Conservation (phyloP, 2,329 filamentous ascomycete species). For the Aspergillus pseudonomiae region DNA sequence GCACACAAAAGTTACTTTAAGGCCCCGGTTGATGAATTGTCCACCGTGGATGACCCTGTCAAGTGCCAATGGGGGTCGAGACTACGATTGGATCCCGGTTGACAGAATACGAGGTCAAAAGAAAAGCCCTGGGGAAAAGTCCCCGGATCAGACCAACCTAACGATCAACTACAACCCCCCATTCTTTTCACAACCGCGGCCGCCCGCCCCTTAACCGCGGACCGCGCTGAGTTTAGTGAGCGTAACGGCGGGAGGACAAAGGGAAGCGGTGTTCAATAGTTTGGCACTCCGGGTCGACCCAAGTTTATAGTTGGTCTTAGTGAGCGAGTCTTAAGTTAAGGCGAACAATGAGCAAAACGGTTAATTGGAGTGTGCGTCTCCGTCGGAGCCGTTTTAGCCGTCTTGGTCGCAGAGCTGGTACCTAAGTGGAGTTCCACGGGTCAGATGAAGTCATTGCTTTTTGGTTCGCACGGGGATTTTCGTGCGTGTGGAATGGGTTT, state of each 20-base stretch:
- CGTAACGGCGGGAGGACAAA: not conserved
- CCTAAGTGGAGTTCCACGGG: not conserved
- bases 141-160: too few species aligned
- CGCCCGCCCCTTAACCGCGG: not conserved
- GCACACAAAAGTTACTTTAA: not conserved
- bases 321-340: not conserved
- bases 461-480: not conserved
- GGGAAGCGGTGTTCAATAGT: not conserved
- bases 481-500: not conserved
- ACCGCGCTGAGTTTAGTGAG: not conserved
- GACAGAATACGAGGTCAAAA: not conserved
- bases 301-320: not conserved
- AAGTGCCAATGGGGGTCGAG: not conserved
- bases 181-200: not conserved
- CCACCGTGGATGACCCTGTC: not conserved
- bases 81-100: not conserved
- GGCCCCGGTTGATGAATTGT: not conserved
- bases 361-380: not conserved
- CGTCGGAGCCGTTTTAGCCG: conserved; percentile 1
- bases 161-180: too few species aligned
- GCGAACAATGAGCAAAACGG: not conserved
- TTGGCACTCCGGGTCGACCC: not conserved
- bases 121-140: not conserved
- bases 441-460: not conserved
- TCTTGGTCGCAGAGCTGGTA: not conserved